phyloP scores from a whole-genome alignment of 2,329 filamentous ascomycete genomes.

The Phaeosphaeria sp. region DNA sequence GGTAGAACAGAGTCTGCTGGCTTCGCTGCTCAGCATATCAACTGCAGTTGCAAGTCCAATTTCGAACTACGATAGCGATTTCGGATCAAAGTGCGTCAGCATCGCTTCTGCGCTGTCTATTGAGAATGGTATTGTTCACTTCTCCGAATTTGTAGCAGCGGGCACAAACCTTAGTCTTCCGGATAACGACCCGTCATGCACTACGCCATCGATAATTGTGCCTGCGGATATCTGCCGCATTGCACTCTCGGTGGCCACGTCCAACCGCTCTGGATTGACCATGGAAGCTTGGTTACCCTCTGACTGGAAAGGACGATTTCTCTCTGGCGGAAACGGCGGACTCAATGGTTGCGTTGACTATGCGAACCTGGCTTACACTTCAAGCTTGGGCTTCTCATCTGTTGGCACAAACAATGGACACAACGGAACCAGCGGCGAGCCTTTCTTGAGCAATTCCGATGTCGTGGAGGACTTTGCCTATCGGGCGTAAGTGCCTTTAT shows the following conservation, averaged over 20 bases:
- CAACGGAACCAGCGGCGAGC: constrained; percentile 52
- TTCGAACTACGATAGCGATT: constrained; percentile 12
- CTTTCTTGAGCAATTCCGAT: constrained; percentile 56
- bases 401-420: constrained; percentile 53
- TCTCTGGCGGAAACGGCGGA: constrained; percentile 49
- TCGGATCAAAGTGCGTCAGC: constrained; percentile 30
- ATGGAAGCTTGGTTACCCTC: constrained; percentile 55
- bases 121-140: constrained; percentile 45
- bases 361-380: constrained; percentile 47
- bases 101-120: constrained; percentile 41
- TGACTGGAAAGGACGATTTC: constrained; percentile 50
- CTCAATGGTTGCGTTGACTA: constrained; percentile 50
- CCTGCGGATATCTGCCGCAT: constrained; percentile 50
- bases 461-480: constrained; percentile 58
- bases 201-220: constrained; percentile 33
- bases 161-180: constrained; percentile 50
- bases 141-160: constrained; percentile 47
- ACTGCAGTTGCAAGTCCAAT: constrained; percentile 6
- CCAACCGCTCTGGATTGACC: constrained; percentile 48
- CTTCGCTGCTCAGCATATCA: constrained; percentile 17
- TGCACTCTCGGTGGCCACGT: constrained; percentile 49
- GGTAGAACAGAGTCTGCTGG: constrained; percentile 16
- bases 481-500: constrained; percentile 38
- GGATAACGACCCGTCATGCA: constrained; percentile 51
- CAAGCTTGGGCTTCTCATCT: constrained; percentile 48